These are phyloP conservation scores for Eucalyptus lansdowneana DNA, from an alignment of 345 rosid species.

Conservation along the genomic window DNA sequence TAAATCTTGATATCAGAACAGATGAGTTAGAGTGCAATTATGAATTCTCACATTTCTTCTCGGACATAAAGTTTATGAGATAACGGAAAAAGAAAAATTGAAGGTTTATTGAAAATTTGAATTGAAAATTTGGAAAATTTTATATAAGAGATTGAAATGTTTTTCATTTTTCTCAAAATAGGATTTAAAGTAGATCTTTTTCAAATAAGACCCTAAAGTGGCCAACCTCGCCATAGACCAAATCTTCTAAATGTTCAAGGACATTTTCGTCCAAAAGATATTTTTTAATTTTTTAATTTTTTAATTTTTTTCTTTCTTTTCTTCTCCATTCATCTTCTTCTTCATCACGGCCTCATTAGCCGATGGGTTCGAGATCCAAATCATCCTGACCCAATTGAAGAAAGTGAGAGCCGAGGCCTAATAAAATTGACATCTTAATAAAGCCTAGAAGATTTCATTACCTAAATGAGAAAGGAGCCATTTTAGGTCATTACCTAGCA, in stretches of 20 bases:
- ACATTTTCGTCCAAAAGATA: no score
- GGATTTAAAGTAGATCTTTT: rapidly evolving
- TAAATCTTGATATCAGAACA: background rate
- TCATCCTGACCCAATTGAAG: conserved; percentile 50
- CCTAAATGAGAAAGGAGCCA: conserved; percentile 31
- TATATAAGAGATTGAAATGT: no score
- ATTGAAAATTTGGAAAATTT: background rate
- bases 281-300: no score
- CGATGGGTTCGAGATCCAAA: conserved; percentile 17
- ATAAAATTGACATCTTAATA: conserved; percentile 57
- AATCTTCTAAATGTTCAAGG: background rate
- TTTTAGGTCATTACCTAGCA: conserved; percentile 3
- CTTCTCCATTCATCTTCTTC: background rate
- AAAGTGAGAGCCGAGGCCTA: conserved; percentile 27
- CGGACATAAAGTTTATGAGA: background rate
- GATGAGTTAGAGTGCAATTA: no score
- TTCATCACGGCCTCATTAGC: background rate
- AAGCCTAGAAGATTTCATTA: conserved; percentile 30
- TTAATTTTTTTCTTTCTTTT: no score
- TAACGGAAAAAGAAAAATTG: background rate
- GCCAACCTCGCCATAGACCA: rapidly evolving
- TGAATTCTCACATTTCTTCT: background rate
- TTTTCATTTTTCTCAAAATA: no score
- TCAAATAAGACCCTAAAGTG: no score
- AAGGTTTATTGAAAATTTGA: background rate